Percentiles rank a stretch among this genome's conserved stretches.
Evolutionary conservation across 768 basidiomycete species (phyloP).

Genomic region (Fibroporia radiculosa): DNA sequence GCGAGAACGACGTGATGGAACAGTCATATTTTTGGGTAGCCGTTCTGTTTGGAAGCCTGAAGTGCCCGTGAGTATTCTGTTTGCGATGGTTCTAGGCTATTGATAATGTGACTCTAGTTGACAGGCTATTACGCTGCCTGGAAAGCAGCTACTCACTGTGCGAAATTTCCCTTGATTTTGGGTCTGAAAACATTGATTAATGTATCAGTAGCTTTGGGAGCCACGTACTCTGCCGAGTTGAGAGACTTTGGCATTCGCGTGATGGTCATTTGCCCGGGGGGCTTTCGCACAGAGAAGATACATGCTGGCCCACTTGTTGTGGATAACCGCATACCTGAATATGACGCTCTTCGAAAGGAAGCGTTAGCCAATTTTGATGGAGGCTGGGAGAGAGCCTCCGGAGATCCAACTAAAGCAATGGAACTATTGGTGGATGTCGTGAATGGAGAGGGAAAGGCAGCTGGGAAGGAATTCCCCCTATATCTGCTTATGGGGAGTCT

Average conservation of each 20-base stretch:
- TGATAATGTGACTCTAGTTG: slow-evolving; percentile 6
- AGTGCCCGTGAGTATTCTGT: slow-evolving; percentile 20
- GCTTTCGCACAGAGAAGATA: slow-evolving; percentile 55
- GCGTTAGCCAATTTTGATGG: slow-evolving; percentile 25
- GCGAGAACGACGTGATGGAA: slow-evolving; percentile 23
- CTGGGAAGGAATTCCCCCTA: slow-evolving; percentile 37
- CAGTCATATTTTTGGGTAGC: slow-evolving; percentile 27
- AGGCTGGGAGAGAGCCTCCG: slow-evolving; percentile 37
- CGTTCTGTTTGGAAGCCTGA: slow-evolving; percentile 25
- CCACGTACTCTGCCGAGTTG: slow-evolving; percentile 47
- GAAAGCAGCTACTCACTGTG: slow-evolving; percentile 31
- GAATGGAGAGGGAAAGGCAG: slow-evolving; percentile 42
- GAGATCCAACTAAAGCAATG: slow-evolving; percentile 55
- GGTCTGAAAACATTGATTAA: neutral
- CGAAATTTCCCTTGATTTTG: neutral
- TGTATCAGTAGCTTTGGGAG: slow-evolving; percentile 30
- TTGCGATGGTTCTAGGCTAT: neutral
- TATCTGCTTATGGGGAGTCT: slow-evolving; percentile 46
- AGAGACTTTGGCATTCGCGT: slow-evolving; percentile 49
- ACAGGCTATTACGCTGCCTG: slow-evolving; percentile 30
- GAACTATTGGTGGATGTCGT: slow-evolving; percentile 35
- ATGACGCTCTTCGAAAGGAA: slow-evolving; percentile 35
- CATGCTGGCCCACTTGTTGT: slow-evolving; percentile 26
- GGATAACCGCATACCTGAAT: slow-evolving; percentile 36
- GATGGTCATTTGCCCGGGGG: slow-evolving; percentile 49